A percentile compares a stretch with the other conserved stretches of the same genome.
Evolutionary conservation across 1,284 basidiomycete species (phyloP).

Genomic region (Apiotrichum domesticum): DNA sequence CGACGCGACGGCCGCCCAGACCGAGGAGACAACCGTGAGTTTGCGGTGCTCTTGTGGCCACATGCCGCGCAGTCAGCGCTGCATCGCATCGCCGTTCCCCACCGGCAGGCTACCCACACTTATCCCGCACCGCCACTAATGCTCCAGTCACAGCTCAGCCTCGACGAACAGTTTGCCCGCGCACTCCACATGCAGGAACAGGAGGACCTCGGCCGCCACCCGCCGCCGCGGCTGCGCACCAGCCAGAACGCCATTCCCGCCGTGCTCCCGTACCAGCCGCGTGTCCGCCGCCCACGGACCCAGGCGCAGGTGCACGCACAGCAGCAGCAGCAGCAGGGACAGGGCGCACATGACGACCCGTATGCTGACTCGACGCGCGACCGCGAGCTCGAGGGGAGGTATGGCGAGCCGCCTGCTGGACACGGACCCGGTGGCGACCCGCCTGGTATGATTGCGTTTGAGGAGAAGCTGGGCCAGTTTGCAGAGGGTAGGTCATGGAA

Average conservation of each 20-base stretch:
- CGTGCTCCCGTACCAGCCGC: conserved; percentile 42
- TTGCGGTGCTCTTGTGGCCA: too few relatives aligned
- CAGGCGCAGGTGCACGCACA: background rate
- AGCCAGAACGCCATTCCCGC: conserved; percentile 7
- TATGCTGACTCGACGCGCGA: conserved; percentile 4
- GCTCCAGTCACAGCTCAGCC: conserved; percentile 37
- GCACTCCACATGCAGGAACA: conserved; percentile 43
- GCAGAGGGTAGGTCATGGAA: conserved; percentile 34
- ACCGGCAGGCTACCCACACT: background rate
- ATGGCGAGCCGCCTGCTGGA: conserved; percentile 2
- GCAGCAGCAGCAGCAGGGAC: background rate
- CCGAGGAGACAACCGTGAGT: conserved; percentile 2
- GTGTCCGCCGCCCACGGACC: conserved; percentile 29
- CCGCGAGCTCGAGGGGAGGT: conserved; percentile 5
- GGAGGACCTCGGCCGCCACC: conserved; percentile 16
- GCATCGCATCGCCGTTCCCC: background rate
- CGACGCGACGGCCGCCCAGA: conserved; percentile 17
- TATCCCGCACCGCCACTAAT: conserved; percentile 1
- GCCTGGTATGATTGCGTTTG: conserved; percentile 35
- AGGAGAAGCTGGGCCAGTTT: conserved; percentile 40
- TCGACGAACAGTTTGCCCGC: conserved; percentile 44
- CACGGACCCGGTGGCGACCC: conserved; percentile 12
- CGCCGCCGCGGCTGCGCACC: background rate
- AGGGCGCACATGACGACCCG: background rate
- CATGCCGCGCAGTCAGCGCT: background rate